Evolutionary conservation across 345 rosid genomes (phyloP).

Genomic region (Ailanthus altissimus): DNA sequence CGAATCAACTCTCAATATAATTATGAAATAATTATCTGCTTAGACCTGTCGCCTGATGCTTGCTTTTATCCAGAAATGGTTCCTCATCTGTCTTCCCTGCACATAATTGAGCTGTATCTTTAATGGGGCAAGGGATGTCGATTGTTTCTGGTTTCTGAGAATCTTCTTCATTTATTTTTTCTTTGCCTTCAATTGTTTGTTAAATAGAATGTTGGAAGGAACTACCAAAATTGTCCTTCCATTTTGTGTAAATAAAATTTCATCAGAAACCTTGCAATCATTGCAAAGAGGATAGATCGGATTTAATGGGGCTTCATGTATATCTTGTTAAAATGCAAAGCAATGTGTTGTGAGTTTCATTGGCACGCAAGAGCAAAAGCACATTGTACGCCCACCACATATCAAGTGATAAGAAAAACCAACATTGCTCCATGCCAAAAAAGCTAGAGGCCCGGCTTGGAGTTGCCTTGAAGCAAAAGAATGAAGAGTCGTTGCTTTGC

Average conservation of each 20-base stretch:
- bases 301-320: neutral
- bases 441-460: neutral
- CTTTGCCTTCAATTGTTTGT: neutral
- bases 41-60: neutral
- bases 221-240: neutral
- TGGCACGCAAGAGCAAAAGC: neutral
- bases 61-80: constrained; percentile 8
- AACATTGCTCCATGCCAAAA: neutral
- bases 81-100: neutral
- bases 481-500: neutral
- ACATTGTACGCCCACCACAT: neutral
- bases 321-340: neutral
- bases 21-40: neutral
- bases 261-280: neutral
- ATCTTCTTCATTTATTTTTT: neutral
- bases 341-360: neutral
- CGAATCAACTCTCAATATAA: constrained; percentile 5
- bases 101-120: neutral
- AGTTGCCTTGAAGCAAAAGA: constrained; percentile 2
- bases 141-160: neutral
- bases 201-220: neutral
- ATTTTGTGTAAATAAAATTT: neutral
- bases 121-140: neutral
- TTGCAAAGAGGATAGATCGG: too few species aligned
- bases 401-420: too few species aligned